These are phyloP conservation scores for Chrysanthemum lavandulifolium DNA, from an alignment of 129 eudicot species.

Conservation along the genomic window DNA sequence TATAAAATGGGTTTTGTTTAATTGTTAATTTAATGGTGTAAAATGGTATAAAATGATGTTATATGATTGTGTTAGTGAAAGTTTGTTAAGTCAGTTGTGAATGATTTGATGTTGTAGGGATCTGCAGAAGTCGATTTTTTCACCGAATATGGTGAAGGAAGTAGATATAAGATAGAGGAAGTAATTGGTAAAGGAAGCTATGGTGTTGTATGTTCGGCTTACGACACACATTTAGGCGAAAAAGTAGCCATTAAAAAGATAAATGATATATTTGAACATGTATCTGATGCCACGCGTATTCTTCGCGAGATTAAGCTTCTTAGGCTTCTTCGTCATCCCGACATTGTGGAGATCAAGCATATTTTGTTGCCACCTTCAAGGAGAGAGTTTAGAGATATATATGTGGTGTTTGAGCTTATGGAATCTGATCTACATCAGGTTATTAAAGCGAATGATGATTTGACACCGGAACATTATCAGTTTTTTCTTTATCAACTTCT, in stretches of 20 bases:
- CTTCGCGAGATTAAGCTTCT: constrained; percentile 96
- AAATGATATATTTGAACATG: constrained; percentile 91
- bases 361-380: constrained; percentile 92
- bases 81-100: not conserved
- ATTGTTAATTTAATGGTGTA: constrained; percentile 5
- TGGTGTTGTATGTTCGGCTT: constrained; percentile 97
- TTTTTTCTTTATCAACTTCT: constrained; percentile 95
- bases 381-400: constrained; percentile 86
- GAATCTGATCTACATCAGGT: constrained; percentile 97
- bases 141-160: constrained; percentile 98
- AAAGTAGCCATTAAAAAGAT: constrained; percentile 95
- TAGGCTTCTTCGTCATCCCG: constrained; percentile 96
- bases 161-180: constrained; percentile 86
- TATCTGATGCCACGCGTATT: constrained; percentile 93
- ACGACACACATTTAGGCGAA: constrained; percentile 91
- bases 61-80: not conserved
- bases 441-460: constrained; percentile 92
- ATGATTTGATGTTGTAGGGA: constrained; percentile 44
- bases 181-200: constrained; percentile 97
- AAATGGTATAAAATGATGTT: not conserved
- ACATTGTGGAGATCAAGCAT: constrained; percentile 92
- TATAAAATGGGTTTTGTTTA: not conserved
- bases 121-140: constrained; percentile 84
- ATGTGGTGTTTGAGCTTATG: constrained; percentile 95
- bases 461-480: constrained; percentile 94